These are phyloP conservation scores for Ceriops decandra DNA, from an alignment of 345 rosid genomes.

Conservation along the genomic window DNA sequence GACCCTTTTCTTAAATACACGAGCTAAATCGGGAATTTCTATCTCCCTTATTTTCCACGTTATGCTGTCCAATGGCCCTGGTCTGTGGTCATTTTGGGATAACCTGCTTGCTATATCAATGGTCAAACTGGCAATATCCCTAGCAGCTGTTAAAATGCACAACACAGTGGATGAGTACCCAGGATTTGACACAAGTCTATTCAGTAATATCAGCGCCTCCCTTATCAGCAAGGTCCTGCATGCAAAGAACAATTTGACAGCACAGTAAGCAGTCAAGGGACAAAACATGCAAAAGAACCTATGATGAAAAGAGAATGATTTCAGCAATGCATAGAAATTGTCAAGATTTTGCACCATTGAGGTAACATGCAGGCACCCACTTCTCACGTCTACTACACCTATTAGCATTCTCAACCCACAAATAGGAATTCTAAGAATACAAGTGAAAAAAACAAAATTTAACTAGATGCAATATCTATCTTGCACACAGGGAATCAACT, in stretches of 20 bases:
- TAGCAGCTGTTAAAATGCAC: constrained; percentile 51
- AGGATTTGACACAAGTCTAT: constrained; percentile 67
- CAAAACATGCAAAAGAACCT: background rate
- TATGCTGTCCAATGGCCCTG: constrained; percentile 24
- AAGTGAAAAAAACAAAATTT: no score
- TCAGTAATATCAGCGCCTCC: constrained; percentile 74
- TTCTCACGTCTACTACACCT: no score
- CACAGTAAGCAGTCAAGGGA: background rate
- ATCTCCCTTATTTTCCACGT: constrained; percentile 45
- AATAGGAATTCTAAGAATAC: no score
- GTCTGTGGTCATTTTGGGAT: constrained; percentile 41
- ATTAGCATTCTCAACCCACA: no score
- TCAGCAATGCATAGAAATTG: no score
- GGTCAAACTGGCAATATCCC: constrained; percentile 79
- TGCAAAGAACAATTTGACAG: background rate
- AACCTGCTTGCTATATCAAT: constrained; percentile 63
- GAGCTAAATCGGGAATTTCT: constrained; percentile 65
- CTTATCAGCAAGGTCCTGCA: constrained; percentile 65
- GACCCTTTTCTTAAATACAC: constrained; percentile 57
- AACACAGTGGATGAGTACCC: constrained; percentile 50
- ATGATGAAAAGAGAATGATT: no score
- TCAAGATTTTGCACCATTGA: no score
- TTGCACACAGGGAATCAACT: background rate
- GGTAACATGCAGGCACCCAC: no score
- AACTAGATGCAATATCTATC: no score